Evolutionary conservation across 1,284 basidiomycete species (phyloP), one percentile per base, ranked within the genome.

Genomic region (Coniferiporia sulphurascens): DNA sequence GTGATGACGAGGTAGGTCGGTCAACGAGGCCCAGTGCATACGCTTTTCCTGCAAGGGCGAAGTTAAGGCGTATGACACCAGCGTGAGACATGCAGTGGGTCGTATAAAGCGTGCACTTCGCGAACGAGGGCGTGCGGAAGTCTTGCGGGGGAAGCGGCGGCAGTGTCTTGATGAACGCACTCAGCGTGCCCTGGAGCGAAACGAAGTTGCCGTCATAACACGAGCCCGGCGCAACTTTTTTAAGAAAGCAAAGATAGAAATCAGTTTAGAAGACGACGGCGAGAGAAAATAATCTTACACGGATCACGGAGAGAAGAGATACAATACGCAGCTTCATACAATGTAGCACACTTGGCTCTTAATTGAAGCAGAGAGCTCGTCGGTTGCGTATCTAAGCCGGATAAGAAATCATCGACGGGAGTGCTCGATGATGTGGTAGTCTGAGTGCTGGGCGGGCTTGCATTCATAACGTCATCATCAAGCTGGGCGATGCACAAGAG

Each of bases 261-360:
- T 51, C 13, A 41, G 27, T 12, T 21, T 43, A 27, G 15, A 6
- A 21, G 19, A 2, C 9, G 21, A 5, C 22, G 43, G 5, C 41
- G 12, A n/a, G 55, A 8, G n/a, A 15, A 19, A 52, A 19, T 6
- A 38, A 35, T 43, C 55, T n/a, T 56, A 60, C 59, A 19, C 13
- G 59, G 36, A 44, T 55, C 52, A 35, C 34, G 36, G 10, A 45
- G 7, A 8, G 52, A 35, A 12, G 52, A n/a, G 19, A 62, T 34
- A 34, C 57, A 53, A 19, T 48, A 17, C n/a, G 61, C 44, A 52
- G 48, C 41, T 12, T 62, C 61, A n/a, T 54, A 62, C 15, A 62
- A 34, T 7, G 61, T 52, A 22, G 57, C 43, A 51, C 56, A 52
- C 27, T 62, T 62, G 22, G 61, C 61, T 36, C 61, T 50, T 5